These are phyloP conservation scores for Cladorrhinum samala DNA, from an alignment of 495 filamentous ascomycete species.

Conservation along the genomic window DNA sequence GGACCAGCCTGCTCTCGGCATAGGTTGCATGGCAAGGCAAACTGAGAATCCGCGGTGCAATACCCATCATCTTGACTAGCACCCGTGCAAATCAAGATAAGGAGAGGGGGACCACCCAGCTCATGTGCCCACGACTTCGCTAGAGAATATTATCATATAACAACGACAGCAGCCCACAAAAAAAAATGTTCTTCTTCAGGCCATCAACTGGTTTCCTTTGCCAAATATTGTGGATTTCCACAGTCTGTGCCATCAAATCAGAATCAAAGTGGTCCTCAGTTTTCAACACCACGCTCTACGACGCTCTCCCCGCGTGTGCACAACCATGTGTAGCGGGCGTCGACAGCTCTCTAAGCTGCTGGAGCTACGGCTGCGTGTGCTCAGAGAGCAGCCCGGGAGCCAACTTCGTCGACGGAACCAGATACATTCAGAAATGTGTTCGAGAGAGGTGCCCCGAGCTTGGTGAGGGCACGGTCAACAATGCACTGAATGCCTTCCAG, in stretches of 20 bases:
- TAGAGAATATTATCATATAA: background rate
- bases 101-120: background rate
- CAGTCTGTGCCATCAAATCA: background rate
- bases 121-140: background rate
- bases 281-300: background rate
- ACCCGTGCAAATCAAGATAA: background rate
- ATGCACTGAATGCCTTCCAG: slow-evolving; percentile 1
- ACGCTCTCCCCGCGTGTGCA: background rate
- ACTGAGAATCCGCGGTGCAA: background rate
- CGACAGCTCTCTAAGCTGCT: background rate
- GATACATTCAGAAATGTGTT: background rate
- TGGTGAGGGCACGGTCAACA: background rate
- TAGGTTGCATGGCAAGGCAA: background rate
- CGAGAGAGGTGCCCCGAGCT: background rate
- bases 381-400: background rate
- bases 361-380: background rate
- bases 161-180: too few species aligned
- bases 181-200: too few species aligned
- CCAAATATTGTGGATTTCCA: background rate
- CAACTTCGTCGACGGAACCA: background rate
- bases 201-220: too few species aligned
- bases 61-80: background rate
- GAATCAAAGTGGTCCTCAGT: background rate
- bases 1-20: background rate
- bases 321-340: background rate